Percentiles rank a stretch among this genome's conserved stretches.
These are phyloP conservation scores for Dendrocalamus latiflorus DNA, from an alignment of 202 grass and related monocot genomes.

Conservation along the genomic window DNA sequence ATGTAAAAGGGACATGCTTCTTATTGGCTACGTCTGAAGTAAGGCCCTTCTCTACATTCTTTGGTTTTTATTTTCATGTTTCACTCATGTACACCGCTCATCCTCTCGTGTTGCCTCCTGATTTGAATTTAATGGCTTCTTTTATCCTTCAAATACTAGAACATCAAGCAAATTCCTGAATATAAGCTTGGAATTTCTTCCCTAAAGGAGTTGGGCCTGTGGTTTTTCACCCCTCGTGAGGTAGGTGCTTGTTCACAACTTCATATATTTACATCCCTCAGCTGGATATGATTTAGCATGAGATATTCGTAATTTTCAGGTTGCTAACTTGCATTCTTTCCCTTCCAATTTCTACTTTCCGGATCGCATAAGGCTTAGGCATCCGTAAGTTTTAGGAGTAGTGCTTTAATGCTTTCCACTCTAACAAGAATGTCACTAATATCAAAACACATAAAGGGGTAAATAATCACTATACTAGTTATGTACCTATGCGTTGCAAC, in stretches of 20 bases:
- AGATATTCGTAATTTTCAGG: constrained; percentile 52
- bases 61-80: constrained; percentile 10
- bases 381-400: constrained; percentile 46
- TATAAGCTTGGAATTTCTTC: constrained; percentile 28
- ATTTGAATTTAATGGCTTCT: constrained; percentile 9
- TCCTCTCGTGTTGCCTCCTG: background rate
- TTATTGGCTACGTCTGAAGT: constrained; percentile 66
- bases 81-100: background rate
- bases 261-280: background rate
- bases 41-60: constrained; percentile 26
- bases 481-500: too few species aligned
- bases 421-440: too few species aligned
- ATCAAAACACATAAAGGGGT: too few species aligned
- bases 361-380: constrained; percentile 53
- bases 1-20: constrained; percentile 94
- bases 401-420: too few species aligned
- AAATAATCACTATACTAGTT: too few species aligned
- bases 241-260: constrained; percentile 35
- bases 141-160: constrained; percentile 43
- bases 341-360: constrained; percentile 70
- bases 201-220: constrained; percentile 57
- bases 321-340: constrained; percentile 91
- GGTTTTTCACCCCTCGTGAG: constrained; percentile 84
- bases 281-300: constrained; percentile 1
- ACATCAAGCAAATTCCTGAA: constrained; percentile 41